Base-by-base conservation (phyloP, 768 basidiomycete species). In the Paxillus involutus region DNA sequence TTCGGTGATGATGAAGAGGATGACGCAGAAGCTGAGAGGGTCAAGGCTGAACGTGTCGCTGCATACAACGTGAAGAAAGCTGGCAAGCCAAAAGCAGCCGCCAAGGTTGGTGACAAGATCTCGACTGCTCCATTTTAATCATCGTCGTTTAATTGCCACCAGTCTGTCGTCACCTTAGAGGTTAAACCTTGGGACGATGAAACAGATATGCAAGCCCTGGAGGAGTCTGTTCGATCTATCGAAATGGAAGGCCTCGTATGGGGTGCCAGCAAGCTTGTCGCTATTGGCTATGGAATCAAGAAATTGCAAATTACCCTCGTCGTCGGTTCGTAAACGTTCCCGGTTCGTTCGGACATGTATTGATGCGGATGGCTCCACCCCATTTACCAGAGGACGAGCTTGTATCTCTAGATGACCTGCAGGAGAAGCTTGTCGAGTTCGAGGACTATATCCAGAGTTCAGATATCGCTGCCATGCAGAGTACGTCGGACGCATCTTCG, bases 161-260 rank as follows among this genome's bases (percentile, higher is more conserved):
- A 98, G 94, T 98, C 97, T 61, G 86, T 99, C 57, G 97, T 99
- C 47, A 99, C 96, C 44, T 77, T 98, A 63, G 96, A 98, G 62
- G 94, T 99, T 58, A 99, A 99, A 77, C 95, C 96, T 39, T 97
- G 94, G 96, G 96, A 98, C 71, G 96, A 98, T 69, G 94, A 97
- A 78, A 99, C 97, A 47, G 93, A 98, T 74, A 95, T 99, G 95
- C 80, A 68, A 42, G 89, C 77, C 47, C 79, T 98, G 63, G 96
- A 98, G 74, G 72, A 78, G 14, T 66, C 81, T 40, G 96, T 98
- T 51, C 86, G 97, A 56, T 85, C 91, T 19, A 85, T 98, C 64
- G 82, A 91, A 72, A 76, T 83, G 77, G 87, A 89, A 39, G 97
- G 97, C 67, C 88, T 99, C 53, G 82, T 98, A 46, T 99, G 97